Conservation (phyloP, 106 monocot genomes). For the Platanthera guangdongensis region DNA sequence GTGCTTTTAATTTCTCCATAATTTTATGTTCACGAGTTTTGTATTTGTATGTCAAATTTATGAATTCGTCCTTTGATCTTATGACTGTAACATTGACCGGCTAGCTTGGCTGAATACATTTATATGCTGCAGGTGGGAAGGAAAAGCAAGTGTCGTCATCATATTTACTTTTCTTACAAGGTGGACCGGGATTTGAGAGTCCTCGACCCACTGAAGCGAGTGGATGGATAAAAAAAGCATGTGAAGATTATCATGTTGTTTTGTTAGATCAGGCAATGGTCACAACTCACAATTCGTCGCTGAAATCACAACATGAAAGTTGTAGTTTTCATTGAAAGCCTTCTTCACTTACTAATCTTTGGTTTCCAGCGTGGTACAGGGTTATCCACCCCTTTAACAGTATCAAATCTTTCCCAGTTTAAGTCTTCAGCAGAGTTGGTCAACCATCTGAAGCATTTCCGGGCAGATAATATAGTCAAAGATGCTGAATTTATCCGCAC, state of each 20-base stretch:
- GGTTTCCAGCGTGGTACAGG: slow-evolving; percentile 80
- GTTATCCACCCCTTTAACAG: slow-evolving; percentile 85
- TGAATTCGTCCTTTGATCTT: not conserved
- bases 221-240: slow-evolving; percentile 95
- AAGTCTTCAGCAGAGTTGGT: slow-evolving; percentile 45
- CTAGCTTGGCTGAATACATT: not conserved
- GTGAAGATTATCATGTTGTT: slow-evolving; percentile 80
- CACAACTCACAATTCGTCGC: not conserved
- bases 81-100: not conserved
- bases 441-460: slow-evolving; percentile 78
- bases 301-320: not conserved
- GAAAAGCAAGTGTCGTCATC: slow-evolving; percentile 50
- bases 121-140: slow-evolving; percentile 57
- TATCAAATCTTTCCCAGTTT: slow-evolving; percentile 82
- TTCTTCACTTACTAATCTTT: slow-evolving; percentile 7
- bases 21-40: not conserved
- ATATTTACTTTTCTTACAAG: slow-evolving; percentile 81
- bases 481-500: slow-evolving; percentile 88
- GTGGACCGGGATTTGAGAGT: slow-evolving; percentile 94
- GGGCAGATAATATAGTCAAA: slow-evolving; percentile 88
- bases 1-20: not conserved
- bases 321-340: not conserved
- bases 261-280: slow-evolving; percentile 72
- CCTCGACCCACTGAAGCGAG: slow-evolving; percentile 82
- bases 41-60: not conserved